Conservation (phyloP, 192 early-diverging fungal species). For the Linnemannia elongata region DNA sequence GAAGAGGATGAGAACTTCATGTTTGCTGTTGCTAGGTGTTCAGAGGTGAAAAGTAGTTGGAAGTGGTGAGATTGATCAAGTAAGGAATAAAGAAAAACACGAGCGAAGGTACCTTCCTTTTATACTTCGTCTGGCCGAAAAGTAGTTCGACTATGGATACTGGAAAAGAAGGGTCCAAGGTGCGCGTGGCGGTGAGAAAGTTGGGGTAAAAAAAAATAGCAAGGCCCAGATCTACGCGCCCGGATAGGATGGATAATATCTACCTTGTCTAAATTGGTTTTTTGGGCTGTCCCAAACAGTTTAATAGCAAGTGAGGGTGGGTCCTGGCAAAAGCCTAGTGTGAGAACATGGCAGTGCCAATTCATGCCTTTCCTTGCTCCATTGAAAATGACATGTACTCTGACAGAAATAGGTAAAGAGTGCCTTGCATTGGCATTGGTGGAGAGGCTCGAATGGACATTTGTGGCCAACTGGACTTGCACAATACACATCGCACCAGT, state of each 20-base stretch:
- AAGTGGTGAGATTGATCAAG: background rate
- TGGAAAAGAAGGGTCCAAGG: background rate
- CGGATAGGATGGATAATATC: background rate
- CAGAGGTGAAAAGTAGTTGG: background rate
- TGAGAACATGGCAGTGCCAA: background rate
- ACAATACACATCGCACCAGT: background rate
- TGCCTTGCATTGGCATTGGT: background rate
- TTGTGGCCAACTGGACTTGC: background rate
- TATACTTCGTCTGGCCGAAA: background rate
- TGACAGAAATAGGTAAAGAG: background rate
- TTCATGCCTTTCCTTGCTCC: background rate
- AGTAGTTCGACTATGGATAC: background rate
- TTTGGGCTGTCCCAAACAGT: background rate
- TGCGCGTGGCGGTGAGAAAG: background rate
- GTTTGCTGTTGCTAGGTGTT: background rate
- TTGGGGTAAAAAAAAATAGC: background rate
- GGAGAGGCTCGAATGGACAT: background rate
- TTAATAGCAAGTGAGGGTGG: background rate
- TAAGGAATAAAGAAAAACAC: background rate
- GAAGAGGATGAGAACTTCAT: conserved; percentile 17
- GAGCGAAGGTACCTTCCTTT: background rate
- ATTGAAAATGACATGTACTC: no score
- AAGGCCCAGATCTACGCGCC: background rate
- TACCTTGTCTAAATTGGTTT: background rate
- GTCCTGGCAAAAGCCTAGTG: background rate